Evolutionary conservation across 306 rosid genomes (phyloP).

Genomic region (Vigna reflexopilosa): DNA sequence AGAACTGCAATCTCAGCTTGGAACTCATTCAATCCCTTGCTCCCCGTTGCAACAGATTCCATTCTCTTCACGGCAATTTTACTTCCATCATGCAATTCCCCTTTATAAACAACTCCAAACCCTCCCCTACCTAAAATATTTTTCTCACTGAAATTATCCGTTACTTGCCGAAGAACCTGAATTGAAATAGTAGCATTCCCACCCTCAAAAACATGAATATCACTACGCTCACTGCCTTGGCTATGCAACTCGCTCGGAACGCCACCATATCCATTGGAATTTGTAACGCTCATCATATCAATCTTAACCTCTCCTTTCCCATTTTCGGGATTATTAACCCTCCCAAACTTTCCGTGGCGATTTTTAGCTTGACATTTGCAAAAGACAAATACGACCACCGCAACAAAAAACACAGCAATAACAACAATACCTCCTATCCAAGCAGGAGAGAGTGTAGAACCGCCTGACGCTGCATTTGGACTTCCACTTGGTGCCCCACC

Average conservation of each 20-base stretch:
- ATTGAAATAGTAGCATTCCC: conserved; percentile 78
- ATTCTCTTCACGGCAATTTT: conserved; percentile 85
- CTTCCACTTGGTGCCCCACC: background rate
- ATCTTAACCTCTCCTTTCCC: conserved; percentile 66
- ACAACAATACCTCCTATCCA: background rate
- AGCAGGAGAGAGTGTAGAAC: background rate
- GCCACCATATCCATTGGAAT: conserved; percentile 72
- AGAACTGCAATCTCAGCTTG: conserved; percentile 92
- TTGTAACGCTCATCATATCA: conserved; percentile 53
- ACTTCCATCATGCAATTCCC: conserved; percentile 86
- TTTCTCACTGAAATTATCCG: conserved; percentile 69
- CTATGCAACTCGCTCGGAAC: conserved; percentile 72
- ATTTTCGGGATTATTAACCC: conserved; percentile 58
- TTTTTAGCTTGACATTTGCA: conserved; percentile 62
- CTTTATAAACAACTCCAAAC: conserved; percentile 86
- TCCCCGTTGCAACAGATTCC: conserved; percentile 74
- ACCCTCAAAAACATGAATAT: conserved; percentile 67
- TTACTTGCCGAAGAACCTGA: conserved; percentile 79
- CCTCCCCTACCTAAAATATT: conserved; percentile 90
- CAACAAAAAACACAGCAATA: conserved; percentile 24
- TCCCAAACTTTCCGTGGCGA: conserved; percentile 61
- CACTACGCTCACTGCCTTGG: conserved; percentile 70
- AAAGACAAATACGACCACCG: conserved; percentile 68
- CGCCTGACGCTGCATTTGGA: background rate
- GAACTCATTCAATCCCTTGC: conserved; percentile 84